Conservation (phyloP, 805 yeast genomes). For the Cyberlindnera meyerae region DNA sequence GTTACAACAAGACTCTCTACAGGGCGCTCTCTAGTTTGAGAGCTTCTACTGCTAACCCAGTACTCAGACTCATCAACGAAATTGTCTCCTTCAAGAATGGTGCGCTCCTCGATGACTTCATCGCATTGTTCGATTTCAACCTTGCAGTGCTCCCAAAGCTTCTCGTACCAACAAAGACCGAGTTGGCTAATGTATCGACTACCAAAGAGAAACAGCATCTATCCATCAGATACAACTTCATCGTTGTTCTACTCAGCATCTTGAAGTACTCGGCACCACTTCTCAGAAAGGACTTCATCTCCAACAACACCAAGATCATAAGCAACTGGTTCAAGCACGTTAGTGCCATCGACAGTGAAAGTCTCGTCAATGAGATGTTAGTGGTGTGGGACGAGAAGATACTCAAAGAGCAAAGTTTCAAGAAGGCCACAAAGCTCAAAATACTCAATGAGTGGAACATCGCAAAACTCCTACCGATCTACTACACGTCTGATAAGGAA, state of each 20-base stretch:
- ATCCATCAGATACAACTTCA: constrained; percentile 54
- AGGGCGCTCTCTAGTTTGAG: constrained; percentile 57
- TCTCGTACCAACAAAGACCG: constrained; percentile 47
- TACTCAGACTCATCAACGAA: constrained; percentile 50
- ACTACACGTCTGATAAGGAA: constrained; percentile 32
- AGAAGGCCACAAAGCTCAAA: constrained; percentile 65
- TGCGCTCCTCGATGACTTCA: constrained; percentile 48
- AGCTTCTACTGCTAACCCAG: constrained; percentile 57
- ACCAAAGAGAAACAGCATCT: constrained; percentile 32
- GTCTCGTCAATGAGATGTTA: constrained; percentile 37
- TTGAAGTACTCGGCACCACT: constrained; percentile 45
- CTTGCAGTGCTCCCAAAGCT: constrained; percentile 58
- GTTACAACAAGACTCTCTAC: constrained; percentile 59
- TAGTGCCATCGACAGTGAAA: constrained; percentile 46
- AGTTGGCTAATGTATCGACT: constrained; percentile 33
- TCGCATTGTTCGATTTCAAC: constrained; percentile 64
- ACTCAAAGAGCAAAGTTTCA: constrained; percentile 54
- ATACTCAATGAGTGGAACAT: constrained; percentile 75
- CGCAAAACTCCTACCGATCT: constrained; percentile 51
- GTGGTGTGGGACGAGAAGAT: constrained; percentile 46
- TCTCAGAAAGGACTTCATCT: constrained; percentile 59
- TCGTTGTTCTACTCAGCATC: constrained; percentile 56
- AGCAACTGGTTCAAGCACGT: constrained; percentile 65
- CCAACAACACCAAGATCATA: constrained; percentile 52
- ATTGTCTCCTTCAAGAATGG: constrained; percentile 48